Evolutionary conservation across 73 alveolate genomes (phyloP), one percentile per base, ranked within the genome.

Genomic region (Breviolum minutum): DNA sequence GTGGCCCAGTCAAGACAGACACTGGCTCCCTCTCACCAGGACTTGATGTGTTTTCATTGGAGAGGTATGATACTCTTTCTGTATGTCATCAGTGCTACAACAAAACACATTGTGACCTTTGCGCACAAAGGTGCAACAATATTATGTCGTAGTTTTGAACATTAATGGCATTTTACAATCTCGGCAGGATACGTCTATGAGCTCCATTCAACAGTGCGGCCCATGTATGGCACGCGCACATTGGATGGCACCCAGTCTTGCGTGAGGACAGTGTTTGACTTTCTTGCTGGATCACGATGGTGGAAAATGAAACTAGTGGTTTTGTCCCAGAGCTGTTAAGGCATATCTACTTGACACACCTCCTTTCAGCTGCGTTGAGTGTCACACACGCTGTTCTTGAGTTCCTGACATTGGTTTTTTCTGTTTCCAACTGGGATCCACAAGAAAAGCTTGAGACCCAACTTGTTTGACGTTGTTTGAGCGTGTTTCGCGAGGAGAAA

Each of bases 1-100:
- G 96, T 30, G 96, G 96, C 61, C 96, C 96, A 19, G 96, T 69
- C 63, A 89, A 89, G 96, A 89, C 96, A 29, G 96, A 89, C 87
- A 71, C 96, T 17, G 96, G 96, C 76, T 89, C 87, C 74, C 77
- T 89, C 61, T 89, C 96, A 20, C 96, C 96, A 89, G 96, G 96
- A n/a, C 40, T 30, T 30, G 70, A 30, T 16, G 26, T 19, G 79
- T 24, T 69, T 16, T 69, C 27, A 24, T 69, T 24, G 79, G 2
- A 40, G 54, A 40, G 54, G 54, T 40, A 40, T 40, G 54, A 40
- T 3, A 40, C 54, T 40, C 63, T 26, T 2, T 29, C 8, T 29
- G 29, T 54, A 9, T 29, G 86, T 26, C 7, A 5, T 26, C 8
- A 8, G 11, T n/a, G 86, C 24, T 20, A 10, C 62, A 17, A 27